phyloP scores from a whole-genome alignment of 257 asterid species.

The Nicotiana attenuata region DNA sequence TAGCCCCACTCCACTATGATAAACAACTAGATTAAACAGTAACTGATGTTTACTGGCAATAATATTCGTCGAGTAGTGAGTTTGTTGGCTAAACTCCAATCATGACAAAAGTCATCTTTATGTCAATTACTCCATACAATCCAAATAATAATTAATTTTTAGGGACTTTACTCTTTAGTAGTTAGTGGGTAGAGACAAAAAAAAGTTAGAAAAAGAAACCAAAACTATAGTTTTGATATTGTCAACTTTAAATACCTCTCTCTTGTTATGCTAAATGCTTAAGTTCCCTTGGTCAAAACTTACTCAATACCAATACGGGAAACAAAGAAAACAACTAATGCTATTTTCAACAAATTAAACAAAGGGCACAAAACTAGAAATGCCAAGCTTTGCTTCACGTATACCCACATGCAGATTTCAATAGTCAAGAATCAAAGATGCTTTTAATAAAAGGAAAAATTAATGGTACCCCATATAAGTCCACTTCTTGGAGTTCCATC shows the following conservation, averaged over 20 bases:
- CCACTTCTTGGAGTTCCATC: conserved; percentile 10
- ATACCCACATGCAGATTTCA: neutral
- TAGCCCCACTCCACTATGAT: neutral
- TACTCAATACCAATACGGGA: neutral
- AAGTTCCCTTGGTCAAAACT: neutral
- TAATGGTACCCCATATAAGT: neutral
- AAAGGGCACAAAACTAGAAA: neutral
- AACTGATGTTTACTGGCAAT: neutral
- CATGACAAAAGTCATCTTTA: conserved; percentile 7
- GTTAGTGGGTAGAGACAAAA: neutral
- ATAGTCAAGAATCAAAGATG: conserved; percentile 3
- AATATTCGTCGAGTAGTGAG: neutral
- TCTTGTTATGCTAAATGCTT: neutral
- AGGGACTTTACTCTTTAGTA: neutral
- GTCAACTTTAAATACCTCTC: neutral
- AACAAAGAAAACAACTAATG: neutral
- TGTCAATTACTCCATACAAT: neutral
- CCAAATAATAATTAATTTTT: neutral
- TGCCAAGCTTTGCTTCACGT: neutral
- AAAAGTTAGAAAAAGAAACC: neutral
- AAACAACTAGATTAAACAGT: neutral
- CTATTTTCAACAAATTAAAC: neutral
- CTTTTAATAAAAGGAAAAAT: conserved; percentile 4
- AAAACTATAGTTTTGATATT: neutral
- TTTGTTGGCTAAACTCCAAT: neutral